Percentiles rank a stretch among this genome's conserved stretches.
These are phyloP conservation scores for Sinapis alba DNA, from an alignment of 441 rosid species.

Conservation along the genomic window DNA sequence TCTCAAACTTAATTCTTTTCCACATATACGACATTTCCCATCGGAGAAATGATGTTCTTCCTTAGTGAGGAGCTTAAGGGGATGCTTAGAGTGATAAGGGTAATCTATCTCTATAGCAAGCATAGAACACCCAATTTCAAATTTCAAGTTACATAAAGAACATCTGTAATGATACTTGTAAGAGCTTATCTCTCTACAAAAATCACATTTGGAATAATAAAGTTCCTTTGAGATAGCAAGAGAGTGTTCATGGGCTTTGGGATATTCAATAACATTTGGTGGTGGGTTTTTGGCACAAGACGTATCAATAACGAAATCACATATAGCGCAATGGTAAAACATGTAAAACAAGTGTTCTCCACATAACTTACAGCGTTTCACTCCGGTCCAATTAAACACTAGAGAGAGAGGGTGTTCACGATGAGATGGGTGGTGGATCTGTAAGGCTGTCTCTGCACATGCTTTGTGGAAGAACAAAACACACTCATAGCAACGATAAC, in stretches of 20 bases:
- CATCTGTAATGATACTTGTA: neutral
- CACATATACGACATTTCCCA: neutral
- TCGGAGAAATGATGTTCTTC: neutral
- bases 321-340: neutral
- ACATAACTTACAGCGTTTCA: neutral
- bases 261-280: neutral
- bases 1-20: neutral
- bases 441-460: neutral
- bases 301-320: neutral
- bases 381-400: neutral
- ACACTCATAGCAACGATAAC: neutral
- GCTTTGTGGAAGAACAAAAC: neutral
- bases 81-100: neutral
- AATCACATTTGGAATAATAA: neutral
- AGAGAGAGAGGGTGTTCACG: neutral
- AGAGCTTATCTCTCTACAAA: neutral
- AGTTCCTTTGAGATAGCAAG: neutral
- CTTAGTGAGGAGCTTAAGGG: neutral
- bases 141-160: neutral
- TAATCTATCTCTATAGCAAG: neutral
- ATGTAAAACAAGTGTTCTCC: neutral
- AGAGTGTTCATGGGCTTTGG: neutral
- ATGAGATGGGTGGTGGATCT: neutral
- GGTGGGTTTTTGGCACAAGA: neutral
- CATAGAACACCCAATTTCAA: neutral